These are phyloP conservation scores for Sugiyamaella xylanicola DNA, from an alignment of 1,139 yeast species.

Conservation along the genomic window DNA sequence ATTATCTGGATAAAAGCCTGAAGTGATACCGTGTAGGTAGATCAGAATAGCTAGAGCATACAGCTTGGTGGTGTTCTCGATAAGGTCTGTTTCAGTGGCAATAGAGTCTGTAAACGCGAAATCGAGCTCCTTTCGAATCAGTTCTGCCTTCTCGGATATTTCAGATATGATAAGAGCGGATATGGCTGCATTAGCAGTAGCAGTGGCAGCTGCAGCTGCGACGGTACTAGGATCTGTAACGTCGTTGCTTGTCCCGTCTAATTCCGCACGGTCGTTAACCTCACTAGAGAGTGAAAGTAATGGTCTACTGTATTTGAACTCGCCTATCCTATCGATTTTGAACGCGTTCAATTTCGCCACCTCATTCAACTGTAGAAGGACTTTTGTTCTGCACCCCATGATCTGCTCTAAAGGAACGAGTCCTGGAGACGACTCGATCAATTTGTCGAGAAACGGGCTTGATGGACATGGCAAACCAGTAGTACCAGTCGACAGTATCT, in stretches of 20 bases:
- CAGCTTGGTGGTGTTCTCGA: conserved; percentile 20
- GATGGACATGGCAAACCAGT: conserved; percentile 19
- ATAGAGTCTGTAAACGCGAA: conserved; percentile 17
- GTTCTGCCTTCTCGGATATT: conserved; percentile 5
- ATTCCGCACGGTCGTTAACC: neutral
- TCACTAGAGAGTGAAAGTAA: conserved; percentile 5
- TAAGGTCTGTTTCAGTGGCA: conserved; percentile 15
- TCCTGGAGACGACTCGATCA: conserved; percentile 6
- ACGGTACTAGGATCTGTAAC: neutral
- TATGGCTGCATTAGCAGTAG: conserved; percentile 8
- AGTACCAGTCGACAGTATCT: conserved; percentile 22
- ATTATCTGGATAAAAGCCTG: conserved; percentile 23
- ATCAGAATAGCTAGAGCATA: conserved; percentile 23
- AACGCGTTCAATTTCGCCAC: conserved; percentile 21
- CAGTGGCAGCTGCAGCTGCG: conserved; percentile 9
- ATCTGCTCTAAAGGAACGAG: conserved; percentile 22
- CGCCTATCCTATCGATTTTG: conserved; percentile 11
- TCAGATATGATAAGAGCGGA: conserved; percentile 13
- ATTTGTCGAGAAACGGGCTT: conserved; percentile 18
- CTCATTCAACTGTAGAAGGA: conserved; percentile 23
- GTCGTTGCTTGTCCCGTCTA: neutral
- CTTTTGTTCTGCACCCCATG: conserved; percentile 24
- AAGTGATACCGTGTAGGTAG: conserved; percentile 23
- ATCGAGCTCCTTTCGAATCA: conserved; percentile 16
- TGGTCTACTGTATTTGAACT: conserved; percentile 11